phyloP scores from a whole-genome alignment of 2,329 filamentous ascomycete genomes.

The Thielaviopsis euricoi region DNA sequence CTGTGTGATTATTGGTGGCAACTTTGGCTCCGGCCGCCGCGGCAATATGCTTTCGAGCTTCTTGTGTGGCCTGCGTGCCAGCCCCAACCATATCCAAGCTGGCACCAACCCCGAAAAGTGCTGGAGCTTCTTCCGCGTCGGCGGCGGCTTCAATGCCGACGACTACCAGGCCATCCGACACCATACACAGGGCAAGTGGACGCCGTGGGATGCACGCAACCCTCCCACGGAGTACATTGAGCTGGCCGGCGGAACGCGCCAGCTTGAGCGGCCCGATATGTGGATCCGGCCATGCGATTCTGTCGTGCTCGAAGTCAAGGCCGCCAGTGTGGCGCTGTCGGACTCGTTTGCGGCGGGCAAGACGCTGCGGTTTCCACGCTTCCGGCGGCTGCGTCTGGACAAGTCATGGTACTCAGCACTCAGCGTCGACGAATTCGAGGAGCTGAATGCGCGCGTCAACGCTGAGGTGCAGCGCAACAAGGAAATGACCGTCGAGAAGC shows the following conservation, averaged over 20 bases:
- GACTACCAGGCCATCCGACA: conserved; percentile 77
- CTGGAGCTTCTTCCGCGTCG: conserved; percentile 94
- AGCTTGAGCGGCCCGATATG: conserved; percentile 68
- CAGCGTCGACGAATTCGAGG: conserved; percentile 59
- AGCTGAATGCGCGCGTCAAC: conserved; percentile 52
- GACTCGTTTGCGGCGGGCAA: conserved; percentile 61
- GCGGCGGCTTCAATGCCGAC: conserved; percentile 72
- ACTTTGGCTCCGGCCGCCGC: conserved; percentile 74
- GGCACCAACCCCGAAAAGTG: conserved; percentile 55
- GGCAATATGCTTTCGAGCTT: conserved; percentile 76
- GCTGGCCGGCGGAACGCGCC: conserved; percentile 54
- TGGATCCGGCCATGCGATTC: conserved; percentile 90
- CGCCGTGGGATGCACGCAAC: conserved; percentile 54
- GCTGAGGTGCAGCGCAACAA: conserved; percentile 51
- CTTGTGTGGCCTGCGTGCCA: conserved; percentile 69
- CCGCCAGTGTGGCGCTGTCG: conserved; percentile 57
- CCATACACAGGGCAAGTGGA: conserved; percentile 82
- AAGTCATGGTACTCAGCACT: conserved; percentile 70
- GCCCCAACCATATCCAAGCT: conserved; percentile 46
- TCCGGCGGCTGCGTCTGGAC: conserved; percentile 67
- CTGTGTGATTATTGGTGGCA: conserved; percentile 76
- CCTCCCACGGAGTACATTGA: conserved; percentile 68
- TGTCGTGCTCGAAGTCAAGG: conserved; percentile 76
- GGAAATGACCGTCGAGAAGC: conserved; percentile 60
- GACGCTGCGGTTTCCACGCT: conserved; percentile 82